Evolutionary conservation across 306 rosid genomes (phyloP).

Genomic region (Rubus parviflorus): DNA sequence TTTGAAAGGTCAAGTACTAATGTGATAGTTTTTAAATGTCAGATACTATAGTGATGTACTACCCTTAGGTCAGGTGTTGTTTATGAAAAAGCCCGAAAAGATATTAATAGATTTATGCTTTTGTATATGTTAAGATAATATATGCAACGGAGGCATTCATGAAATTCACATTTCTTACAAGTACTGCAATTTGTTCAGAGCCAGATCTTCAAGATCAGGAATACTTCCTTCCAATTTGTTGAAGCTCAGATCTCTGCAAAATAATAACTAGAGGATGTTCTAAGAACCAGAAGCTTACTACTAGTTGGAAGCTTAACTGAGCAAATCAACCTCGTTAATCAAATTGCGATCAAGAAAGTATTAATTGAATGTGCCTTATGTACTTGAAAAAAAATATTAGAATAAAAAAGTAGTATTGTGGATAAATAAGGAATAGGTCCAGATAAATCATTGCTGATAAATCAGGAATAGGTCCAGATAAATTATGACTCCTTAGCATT

Average conservation of each 20-base stretch:
- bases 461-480: conserved; percentile 11
- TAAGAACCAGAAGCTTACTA: background rate
- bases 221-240: conserved; percentile 6
- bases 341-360: background rate
- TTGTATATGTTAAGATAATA: background rate
- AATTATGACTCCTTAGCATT: conserved; percentile 25
- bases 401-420: background rate
- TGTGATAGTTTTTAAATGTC: too few species aligned
- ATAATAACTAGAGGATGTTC: background rate
- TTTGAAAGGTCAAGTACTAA: too few species aligned
- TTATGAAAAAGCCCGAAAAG: too few species aligned
- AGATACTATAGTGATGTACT: too few species aligned
- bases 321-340: background rate
- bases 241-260: conserved; percentile 29
- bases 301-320: background rate
- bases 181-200: background rate
- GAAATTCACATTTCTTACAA: conserved; percentile 15
- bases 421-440: conserved; percentile 16
- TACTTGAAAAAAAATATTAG: background rate
- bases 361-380: background rate
- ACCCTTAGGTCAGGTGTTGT: too few species aligned
- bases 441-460: background rate
- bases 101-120: background rate
- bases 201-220: background rate
- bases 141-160: too few species aligned